Evolutionary conservation across 1,139 yeast species (phyloP).

Genomic region (Williopsis jadinii): DNA sequence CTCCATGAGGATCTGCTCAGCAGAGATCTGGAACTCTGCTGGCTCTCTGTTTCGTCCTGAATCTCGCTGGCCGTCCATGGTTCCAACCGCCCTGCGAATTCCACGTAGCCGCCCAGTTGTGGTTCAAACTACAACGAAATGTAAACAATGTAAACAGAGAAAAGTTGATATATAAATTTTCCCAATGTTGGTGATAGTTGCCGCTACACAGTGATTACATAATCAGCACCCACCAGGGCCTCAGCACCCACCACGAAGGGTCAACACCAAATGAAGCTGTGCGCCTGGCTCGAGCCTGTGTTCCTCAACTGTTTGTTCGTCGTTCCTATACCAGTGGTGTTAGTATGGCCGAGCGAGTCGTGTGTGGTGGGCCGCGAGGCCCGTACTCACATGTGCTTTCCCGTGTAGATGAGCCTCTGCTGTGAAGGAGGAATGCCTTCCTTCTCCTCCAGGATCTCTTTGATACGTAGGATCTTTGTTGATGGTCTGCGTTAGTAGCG

Average conservation of each 20-base stretch:
- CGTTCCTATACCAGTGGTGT: slow-evolving; percentile 37
- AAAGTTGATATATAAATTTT: background rate
- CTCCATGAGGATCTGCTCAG: slow-evolving; percentile 49
- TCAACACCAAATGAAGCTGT: slow-evolving; percentile 80
- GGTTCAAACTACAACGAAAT: background rate
- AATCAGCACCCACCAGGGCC: background rate
- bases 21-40: slow-evolving; percentile 46
- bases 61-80: background rate
- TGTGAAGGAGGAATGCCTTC: slow-evolving; percentile 98
- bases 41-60: slow-evolving; percentile 18
- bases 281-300: slow-evolving; percentile 70
- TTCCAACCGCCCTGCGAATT: background rate
- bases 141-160: background rate
- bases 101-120: background rate
- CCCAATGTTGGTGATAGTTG: too few relatives aligned
- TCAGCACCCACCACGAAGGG: slow-evolving; percentile 72
- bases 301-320: slow-evolving; percentile 59
- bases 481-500: slow-evolving; percentile 7
- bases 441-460: slow-evolving; percentile 91
- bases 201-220: too few relatives aligned
- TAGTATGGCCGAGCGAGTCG: background rate
- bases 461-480: slow-evolving; percentile 61
- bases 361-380: too few relatives aligned
- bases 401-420: slow-evolving; percentile 85
- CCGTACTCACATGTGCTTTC: slow-evolving; percentile 69